Evolutionary conservation across 345 rosid species (phyloP), one percentile per base, ranked within the genome.

Genomic region (Brassica juncea): DNA sequence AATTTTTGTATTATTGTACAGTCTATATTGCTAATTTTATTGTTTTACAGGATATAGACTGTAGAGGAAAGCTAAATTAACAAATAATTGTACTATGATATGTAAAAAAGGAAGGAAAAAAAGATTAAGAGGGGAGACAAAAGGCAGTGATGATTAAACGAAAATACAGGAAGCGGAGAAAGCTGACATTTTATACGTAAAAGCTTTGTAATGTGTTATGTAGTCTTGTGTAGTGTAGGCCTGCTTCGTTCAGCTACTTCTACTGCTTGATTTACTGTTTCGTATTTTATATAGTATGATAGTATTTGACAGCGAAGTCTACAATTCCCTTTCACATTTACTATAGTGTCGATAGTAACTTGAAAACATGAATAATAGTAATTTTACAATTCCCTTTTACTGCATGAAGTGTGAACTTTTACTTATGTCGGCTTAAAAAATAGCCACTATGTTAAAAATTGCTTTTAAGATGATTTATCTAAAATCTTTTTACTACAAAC

Each of bases 111-210:
- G 7, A 1, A 15, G 6, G 31, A 62, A 5, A 25, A 16, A 49
- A 27, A 25, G 39, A 11, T 8, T 25, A 42, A 49, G 14, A 47
- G 11, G 82, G 74, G 71, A 74, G 75, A 80, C 75, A 80, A 74
- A 65, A 67, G 66, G 59, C 57, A 72, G 68, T 44, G 78, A 73
- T 79, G 77, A 72, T 79, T 72, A 66, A 31, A 23, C 21, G 77
- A 79, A 66, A 66, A 71, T 72, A 68, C 78, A 73, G 31, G 61
- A 73, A 19, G 55, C 44, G 73, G 12, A 66, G 77, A 79, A 68
- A 73, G 79, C 79, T 80, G 75, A 80, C 79, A 75, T 60, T 68
- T 31, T n/a, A 78, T 57, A 72, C 82, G 72, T 80, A 54, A 74
- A 74, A 80, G 71, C 32, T 78, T 31, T 71, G 76, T 28, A 59